Percentiles rank a stretch among this genome's conserved stretches.
These are phyloP conservation scores for Bombardia bombarda DNA, from an alignment of 495 filamentous ascomycete genomes.

Conservation along the genomic window DNA sequence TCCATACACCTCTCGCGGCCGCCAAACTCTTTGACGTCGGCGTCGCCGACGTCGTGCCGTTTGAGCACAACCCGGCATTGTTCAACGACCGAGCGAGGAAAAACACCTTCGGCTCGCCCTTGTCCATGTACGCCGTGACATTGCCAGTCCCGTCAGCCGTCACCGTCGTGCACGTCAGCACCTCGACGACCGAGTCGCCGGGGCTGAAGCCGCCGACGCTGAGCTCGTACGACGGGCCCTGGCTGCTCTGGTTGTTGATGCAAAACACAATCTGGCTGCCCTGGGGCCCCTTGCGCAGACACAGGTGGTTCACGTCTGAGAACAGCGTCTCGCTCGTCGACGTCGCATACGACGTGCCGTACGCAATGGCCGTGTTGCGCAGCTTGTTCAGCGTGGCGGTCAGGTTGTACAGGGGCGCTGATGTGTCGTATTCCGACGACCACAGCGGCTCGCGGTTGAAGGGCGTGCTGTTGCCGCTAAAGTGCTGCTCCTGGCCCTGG, in stretches of 20 bases:
- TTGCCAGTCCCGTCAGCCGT: slow-evolving; percentile 14
- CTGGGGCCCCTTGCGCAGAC: slow-evolving; percentile 58
- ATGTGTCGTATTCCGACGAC: slow-evolving; percentile 54
- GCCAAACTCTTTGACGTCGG: not conserved
- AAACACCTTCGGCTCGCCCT: slow-evolving; percentile 20
- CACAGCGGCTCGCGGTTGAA: slow-evolving; percentile 69
- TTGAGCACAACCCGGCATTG: slow-evolving; percentile 14
- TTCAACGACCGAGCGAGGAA: slow-evolving; percentile 7
- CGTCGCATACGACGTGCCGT: slow-evolving; percentile 36
- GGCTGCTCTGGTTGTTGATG: slow-evolving; percentile 25
- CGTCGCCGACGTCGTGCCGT: not conserved
- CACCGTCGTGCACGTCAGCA: slow-evolving; percentile 13
- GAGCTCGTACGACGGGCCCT: slow-evolving; percentile 14
- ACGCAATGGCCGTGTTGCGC: slow-evolving; percentile 43
- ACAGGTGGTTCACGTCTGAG: slow-evolving; percentile 48
- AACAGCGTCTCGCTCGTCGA: slow-evolving; percentile 49
- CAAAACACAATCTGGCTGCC: slow-evolving; percentile 35
- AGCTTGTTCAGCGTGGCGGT: slow-evolving; percentile 49
- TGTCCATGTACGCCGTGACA: slow-evolving; percentile 15
- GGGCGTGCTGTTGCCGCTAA: slow-evolving; percentile 50
- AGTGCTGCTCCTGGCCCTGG: slow-evolving; percentile 67
- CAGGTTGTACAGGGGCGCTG: slow-evolving; percentile 49
- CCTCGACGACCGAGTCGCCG: slow-evolving; percentile 21
- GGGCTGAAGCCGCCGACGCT: slow-evolving; percentile 17
- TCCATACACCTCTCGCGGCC: not conserved